Evolutionary conservation across 2,329 filamentous ascomycete species (phyloP).

Genomic region (Aspergillus fumigatus): DNA sequence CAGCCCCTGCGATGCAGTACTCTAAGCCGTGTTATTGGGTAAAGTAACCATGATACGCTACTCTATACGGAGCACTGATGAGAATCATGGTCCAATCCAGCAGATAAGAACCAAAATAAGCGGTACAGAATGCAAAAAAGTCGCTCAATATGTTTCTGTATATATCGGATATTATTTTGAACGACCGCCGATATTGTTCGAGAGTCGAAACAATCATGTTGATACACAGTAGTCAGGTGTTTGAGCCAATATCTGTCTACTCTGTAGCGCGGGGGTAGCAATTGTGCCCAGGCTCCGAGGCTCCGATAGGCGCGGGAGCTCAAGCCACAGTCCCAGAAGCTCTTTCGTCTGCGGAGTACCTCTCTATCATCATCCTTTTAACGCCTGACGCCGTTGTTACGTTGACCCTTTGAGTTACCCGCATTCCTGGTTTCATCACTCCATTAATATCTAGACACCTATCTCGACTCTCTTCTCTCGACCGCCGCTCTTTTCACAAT

Average conservation of each 20-base stretch:
- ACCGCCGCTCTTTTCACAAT: conserved; percentile 41
- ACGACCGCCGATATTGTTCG: neutral
- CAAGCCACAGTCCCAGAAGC: conserved; percentile 1
- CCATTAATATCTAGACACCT: neutral
- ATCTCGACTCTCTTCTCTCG: neutral
- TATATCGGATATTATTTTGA: neutral
- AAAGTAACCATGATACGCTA: neutral
- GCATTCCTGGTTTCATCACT: neutral
- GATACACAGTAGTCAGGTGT: neutral
- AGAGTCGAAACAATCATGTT: neutral
- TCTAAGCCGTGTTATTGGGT: neutral
- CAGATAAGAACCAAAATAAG: neutral
- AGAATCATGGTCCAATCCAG: neutral
- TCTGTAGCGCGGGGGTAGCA: neutral
- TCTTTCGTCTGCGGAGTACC: neutral
- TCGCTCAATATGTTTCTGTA: neutral
- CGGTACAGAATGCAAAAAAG: neutral
- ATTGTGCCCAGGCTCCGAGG: conserved; percentile 4
- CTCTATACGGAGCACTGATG: neutral
- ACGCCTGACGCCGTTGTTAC: neutral
- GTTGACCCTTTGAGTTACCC: neutral
- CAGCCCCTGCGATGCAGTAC: neutral
- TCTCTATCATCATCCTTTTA: neutral
- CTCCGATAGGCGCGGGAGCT: conserved; percentile 18
- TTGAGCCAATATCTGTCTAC: neutral